Conservation (phyloP, 1,284 basidiomycete species). For the Cryptococcus sp. region DNA sequence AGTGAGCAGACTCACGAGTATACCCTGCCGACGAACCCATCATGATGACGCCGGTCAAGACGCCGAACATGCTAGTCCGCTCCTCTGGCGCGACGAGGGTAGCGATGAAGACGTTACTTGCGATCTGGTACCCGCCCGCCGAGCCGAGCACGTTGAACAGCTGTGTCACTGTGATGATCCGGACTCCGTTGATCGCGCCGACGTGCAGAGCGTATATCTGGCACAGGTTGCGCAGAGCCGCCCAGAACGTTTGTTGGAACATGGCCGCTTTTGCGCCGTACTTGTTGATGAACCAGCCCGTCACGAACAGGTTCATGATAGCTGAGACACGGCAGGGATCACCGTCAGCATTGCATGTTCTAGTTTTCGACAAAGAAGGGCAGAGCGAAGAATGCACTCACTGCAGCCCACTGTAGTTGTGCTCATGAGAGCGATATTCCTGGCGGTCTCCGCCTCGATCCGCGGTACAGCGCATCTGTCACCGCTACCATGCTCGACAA, state of each 20-base stretch:
- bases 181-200: conserved; percentile 37
- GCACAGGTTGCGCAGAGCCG: conserved; percentile 42
- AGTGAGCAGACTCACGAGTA: conserved; percentile 22
- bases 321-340: conserved; percentile 18
- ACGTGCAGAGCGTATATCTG: conserved; percentile 43
- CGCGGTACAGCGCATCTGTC: conserved; percentile 31
- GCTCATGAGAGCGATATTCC: conserved; percentile 41
- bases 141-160: conserved; percentile 49
- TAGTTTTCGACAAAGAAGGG: too few relatives aligned
- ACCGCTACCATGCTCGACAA: too few relatives aligned
- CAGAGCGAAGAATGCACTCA: conserved; percentile 20
- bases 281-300: conserved; percentile 40
- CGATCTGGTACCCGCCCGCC: conserved; percentile 46
- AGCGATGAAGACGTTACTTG: conserved; percentile 42
- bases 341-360: background rate
- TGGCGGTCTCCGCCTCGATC: conserved; percentile 40
- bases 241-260: conserved; percentile 50
- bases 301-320: conserved; percentile 49
- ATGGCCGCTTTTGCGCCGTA: conserved; percentile 47
- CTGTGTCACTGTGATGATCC: conserved; percentile 47
- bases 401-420: conserved; percentile 31
- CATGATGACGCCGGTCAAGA: conserved; percentile 45
- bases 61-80: conserved; percentile 47
- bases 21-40: conserved; percentile 36
- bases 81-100: conserved; percentile 33